phyloP scores from a whole-genome alignment of 2,329 filamentous ascomycete species.

The Exophiala sp. region DNA sequence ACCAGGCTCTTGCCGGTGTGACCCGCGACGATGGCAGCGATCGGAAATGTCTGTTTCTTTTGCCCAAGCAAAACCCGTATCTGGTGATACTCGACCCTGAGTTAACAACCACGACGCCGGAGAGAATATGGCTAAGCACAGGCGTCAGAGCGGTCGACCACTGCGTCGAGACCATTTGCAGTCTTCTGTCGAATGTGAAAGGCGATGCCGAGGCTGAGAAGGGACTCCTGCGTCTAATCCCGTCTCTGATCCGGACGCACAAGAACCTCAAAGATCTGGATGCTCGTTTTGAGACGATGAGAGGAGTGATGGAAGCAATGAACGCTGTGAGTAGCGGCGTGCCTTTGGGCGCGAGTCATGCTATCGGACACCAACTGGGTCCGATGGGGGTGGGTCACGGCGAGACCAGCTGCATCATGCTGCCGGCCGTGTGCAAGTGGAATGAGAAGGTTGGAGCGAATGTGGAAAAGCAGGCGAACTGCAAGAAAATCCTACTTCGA shows the following conservation, averaged over 20 bases:
- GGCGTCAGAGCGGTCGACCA: constrained; percentile 58
- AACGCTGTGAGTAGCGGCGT: constrained; percentile 41
- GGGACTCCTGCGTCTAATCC: constrained; percentile 43
- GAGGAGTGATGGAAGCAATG: constrained; percentile 55
- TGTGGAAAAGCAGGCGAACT: constrained; percentile 40
- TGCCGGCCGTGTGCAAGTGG: constrained; percentile 56
- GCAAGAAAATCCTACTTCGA: constrained; percentile 41
- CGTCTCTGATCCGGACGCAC: constrained; percentile 42
- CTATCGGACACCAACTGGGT: constrained; percentile 53
- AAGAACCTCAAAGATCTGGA: constrained; percentile 37
- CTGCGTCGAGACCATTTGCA: constrained; percentile 55
- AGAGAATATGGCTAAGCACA: constrained; percentile 55
- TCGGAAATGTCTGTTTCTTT: constrained; percentile 34
- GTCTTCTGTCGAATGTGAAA: constrained; percentile 34
- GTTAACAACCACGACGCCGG: constrained; percentile 51
- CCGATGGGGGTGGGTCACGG: constrained; percentile 59
- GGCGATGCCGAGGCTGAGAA: constrained; percentile 38
- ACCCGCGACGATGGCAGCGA: constrained; percentile 33
- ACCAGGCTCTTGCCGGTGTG: constrained; percentile 38
- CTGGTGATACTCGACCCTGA: constrained; percentile 57
- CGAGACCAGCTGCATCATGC: constrained; percentile 56
- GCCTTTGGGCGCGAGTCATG: constrained; percentile 50
- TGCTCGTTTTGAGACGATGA: constrained; percentile 47
- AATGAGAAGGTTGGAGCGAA: constrained; percentile 47
- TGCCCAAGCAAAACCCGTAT: constrained; percentile 42